Evolutionary conservation across 345 rosid genomes (phyloP).

Genomic region (Eucalyptus pumila): DNA sequence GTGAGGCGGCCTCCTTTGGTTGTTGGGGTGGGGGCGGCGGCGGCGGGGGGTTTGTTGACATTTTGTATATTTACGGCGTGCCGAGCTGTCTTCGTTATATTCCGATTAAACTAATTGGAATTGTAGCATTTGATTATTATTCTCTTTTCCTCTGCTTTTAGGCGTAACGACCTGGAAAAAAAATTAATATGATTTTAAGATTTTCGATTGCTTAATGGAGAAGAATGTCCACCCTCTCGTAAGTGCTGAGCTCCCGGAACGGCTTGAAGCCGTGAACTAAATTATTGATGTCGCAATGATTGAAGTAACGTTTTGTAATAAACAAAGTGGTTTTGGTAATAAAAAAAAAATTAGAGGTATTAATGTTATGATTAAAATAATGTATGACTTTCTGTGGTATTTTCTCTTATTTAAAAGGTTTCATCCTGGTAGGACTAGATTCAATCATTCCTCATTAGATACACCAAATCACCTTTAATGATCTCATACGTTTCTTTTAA

Average conservation of each 20-base stretch:
- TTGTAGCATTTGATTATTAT: not conserved
- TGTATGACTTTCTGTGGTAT: not conserved
- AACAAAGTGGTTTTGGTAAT: not conserved
- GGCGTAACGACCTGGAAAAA: not conserved
- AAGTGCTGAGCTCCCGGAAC: not conserved
- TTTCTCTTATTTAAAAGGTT: not conserved
- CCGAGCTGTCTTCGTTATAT: not conserved
- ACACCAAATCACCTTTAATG: not conserved
- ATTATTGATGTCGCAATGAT: not conserved
- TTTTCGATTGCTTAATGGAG: not conserved
- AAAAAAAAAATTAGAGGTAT: too few relatives aligned
- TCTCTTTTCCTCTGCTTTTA: not conserved
- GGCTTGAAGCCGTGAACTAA: not conserved
- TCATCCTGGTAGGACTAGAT: not conserved
- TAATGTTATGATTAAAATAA: not conserved
- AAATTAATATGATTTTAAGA: not conserved
- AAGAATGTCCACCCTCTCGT: not conserved
- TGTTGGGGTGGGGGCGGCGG: not conserved
- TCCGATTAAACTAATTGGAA: not conserved
- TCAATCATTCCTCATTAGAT: not conserved
- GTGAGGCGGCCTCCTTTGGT: not conserved
- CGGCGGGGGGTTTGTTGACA: not conserved
- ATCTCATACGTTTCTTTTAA: not conserved
- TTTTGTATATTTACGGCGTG: not conserved
- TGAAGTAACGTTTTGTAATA: not conserved